Conservation (phyloP, 371 early-diverging fungal species). For the Saksenaea oblongispora region DNA sequence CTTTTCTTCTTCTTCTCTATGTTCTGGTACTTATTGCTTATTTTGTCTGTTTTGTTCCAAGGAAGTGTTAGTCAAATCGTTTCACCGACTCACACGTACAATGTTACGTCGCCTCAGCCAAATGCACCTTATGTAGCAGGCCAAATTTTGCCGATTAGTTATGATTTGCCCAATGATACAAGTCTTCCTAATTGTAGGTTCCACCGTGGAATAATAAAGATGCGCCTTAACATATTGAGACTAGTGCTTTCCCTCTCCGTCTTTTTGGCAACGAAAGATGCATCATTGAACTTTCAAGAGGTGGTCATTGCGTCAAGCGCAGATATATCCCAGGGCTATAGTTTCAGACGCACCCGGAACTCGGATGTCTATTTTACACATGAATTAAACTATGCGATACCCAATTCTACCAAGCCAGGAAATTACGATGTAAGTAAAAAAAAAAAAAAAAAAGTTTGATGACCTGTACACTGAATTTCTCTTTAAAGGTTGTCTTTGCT, state of each 20-base stretch:
- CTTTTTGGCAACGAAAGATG: constrained; percentile 26
- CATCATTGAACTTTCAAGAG: constrained; percentile 22
- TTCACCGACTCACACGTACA: constrained; percentile 12
- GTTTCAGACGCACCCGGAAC: constrained; percentile 24
- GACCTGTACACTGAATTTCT: background rate
- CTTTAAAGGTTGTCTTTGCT: constrained; percentile 28
- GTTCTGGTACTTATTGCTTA: background rate
- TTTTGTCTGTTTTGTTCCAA: background rate
- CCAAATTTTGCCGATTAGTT: constrained; percentile 43
- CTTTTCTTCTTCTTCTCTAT: background rate
- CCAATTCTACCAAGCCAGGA: constrained; percentile 31
- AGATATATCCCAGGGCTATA: constrained; percentile 37
- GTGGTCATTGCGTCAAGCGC: constrained; percentile 29
- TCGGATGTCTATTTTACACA: constrained; percentile 33
- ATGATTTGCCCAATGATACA: constrained; percentile 18
- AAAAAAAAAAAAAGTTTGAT: too few relatives aligned
- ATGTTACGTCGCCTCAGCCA: constrained; percentile 40
- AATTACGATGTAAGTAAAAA: constrained; percentile 32
- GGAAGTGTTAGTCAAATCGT: background rate
- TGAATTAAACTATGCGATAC: constrained; percentile 38
- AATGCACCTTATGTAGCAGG: constrained; percentile 44
- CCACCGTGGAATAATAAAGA: background rate
- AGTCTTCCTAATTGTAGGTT: constrained; percentile 5
- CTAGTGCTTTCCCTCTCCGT: constrained; percentile 31
- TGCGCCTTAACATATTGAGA: background rate